Evolutionary conservation across 1,139 yeast species (phyloP).

Genomic region (Trichomonascaceae sp.): DNA sequence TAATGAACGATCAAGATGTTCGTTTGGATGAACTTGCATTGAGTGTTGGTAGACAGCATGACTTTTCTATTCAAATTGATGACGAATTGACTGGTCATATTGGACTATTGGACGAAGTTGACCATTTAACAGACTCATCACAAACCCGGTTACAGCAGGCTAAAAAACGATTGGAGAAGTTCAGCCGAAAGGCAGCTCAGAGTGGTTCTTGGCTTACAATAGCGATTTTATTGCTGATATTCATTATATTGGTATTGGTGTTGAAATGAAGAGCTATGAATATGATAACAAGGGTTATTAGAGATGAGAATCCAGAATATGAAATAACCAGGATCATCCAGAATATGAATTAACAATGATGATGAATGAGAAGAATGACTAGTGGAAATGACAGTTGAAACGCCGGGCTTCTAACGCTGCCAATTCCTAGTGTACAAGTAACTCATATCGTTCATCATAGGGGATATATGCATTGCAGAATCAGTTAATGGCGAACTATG

Average conservation of each 20-base stretch:
- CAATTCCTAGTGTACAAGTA: background rate
- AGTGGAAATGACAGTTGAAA: background rate
- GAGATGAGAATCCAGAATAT: background rate
- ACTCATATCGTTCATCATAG: background rate
- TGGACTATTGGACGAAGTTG: constrained; percentile 64
- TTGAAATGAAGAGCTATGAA: constrained; percentile 37
- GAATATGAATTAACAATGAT: no score
- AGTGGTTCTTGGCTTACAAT: constrained; percentile 72
- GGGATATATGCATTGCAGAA: background rate
- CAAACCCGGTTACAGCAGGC: constrained; percentile 51
- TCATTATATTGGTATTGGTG: constrained; percentile 53
- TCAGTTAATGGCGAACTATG: constrained; percentile 1
- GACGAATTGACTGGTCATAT: constrained; percentile 64
- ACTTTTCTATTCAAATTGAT: constrained; percentile 58
- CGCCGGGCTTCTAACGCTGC: background rate
- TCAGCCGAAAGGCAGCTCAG: constrained; percentile 54
- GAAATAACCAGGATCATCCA: background rate
- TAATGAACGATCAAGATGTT: constrained; percentile 53
- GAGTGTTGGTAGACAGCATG: constrained; percentile 60
- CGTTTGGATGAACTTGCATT: constrained; percentile 52
- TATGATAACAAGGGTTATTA: background rate
- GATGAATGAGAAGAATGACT: background rate
- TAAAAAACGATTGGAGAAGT: constrained; percentile 45
- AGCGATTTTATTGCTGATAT: constrained; percentile 51
- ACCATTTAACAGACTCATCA: constrained; percentile 55